Percentiles rank a stretch among this genome's conserved stretches.
These are phyloP conservation scores for Lenzites betulinus DNA, from an alignment of 768 basidiomycete species.

Conservation along the genomic window DNA sequence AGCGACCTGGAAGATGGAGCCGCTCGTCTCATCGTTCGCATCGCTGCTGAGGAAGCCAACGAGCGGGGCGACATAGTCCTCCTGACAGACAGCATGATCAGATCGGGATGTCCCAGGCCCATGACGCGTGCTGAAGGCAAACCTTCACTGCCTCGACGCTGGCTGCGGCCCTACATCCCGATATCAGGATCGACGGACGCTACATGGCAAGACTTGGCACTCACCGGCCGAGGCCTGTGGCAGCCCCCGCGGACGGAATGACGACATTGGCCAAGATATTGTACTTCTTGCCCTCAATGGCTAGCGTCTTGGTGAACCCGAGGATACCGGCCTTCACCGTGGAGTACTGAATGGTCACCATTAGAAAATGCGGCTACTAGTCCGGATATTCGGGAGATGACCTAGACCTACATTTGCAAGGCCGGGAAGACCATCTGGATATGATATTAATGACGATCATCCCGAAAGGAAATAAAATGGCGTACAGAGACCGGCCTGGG, in stretches of 20 bases:
- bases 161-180: slow-evolving; percentile 30
- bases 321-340: slow-evolving; percentile 93
- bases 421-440: slow-evolving; percentile 88
- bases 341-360: slow-evolving; percentile 58
- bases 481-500: slow-evolving; percentile 90
- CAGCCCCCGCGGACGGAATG: slow-evolving; percentile 74
- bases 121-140: slow-evolving; percentile 1
- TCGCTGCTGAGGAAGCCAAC: slow-evolving; percentile 89
- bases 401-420: slow-evolving; percentile 77
- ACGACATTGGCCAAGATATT: slow-evolving; percentile 88
- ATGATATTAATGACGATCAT: background rate
- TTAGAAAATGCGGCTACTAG: no score
- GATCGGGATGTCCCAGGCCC: background rate
- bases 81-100: slow-evolving; percentile 42
- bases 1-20: slow-evolving; percentile 79
- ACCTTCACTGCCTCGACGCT: slow-evolving; percentile 92
- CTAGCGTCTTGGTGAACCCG: slow-evolving; percentile 86
- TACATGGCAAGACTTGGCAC: background rate
- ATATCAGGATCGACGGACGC: background rate
- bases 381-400: background rate
- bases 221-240: slow-evolving; percentile 41
- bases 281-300: slow-evolving; percentile 89
- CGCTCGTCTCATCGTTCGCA: slow-evolving; percentile 73
- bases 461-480: slow-evolving; percentile 14
- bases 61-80: slow-evolving; percentile 90